Evolutionary conservation across 495 filamentous ascomycete species (phyloP), one percentile per base, ranked within the genome.

Genomic region (Penicillium pulvis): DNA sequence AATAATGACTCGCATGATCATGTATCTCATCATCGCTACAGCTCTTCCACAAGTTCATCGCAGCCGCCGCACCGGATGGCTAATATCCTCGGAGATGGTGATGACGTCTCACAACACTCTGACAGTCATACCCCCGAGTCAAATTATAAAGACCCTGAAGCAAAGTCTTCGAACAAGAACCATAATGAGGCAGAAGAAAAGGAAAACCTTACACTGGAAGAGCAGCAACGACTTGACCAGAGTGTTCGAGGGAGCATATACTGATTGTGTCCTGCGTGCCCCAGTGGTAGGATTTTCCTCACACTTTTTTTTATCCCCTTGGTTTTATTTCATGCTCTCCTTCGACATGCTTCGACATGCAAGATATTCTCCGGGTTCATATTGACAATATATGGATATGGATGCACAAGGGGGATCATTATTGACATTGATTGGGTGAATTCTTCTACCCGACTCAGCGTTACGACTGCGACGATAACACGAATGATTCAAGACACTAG

Each of bases 231-330:
- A 26, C 55, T 70, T 56, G 73, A 77, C 28, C 75, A 77, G 52
- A 77, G 75, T 57, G 65, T 77, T 23, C 58, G 53, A 45, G 73
- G 73, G 41, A 77, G 75, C 55, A 71, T 77, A 19, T 77, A 77
- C 49, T 77, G 49, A 66, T 49, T 30, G 26, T 6, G 11, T 43
- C 6, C 17, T 12, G 3, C 11, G 8, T 45, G 7, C 23, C 17
- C 23, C 19, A 10, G 20, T 23, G 20, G 1, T 23, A 23, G 20
- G 20, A 23, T 23, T 23, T 23, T 23, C 2, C 20, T 23, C 20
- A 1, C 20, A 23, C 5, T 14, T 31, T 28, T 28, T 48, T 0
- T 26, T 47, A 8, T 24, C 10, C 20, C 5, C 14, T 26, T 30
- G 31, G 30, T 9, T 17, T 31, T 49, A 11, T 6, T 31, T 31